Percentiles rank a stretch among this genome's conserved stretches.
phyloP scores from a whole-genome alignment of 139 green algal species.

The Closterium sp. region DNA sequence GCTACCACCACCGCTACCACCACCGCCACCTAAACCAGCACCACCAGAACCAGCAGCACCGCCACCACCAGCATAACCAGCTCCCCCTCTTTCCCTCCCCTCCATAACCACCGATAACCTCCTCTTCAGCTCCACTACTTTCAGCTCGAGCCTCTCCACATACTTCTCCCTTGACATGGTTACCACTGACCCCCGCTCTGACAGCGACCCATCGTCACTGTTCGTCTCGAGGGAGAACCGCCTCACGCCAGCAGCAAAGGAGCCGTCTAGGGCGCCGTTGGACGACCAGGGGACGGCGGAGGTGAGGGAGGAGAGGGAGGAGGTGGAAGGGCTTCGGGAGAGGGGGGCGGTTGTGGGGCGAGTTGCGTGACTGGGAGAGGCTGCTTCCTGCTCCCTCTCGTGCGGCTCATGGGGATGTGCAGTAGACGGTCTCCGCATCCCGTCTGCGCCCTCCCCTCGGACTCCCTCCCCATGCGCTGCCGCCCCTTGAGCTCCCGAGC shows the following conservation, averaged over 20 bases:
- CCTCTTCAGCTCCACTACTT: conserved; percentile 13
- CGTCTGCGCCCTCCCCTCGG: too few species aligned
- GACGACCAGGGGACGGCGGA: background rate
- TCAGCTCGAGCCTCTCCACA: conserved; percentile 23
- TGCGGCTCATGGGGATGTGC: background rate
- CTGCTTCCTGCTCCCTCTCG: background rate
- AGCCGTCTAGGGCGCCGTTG: background rate
- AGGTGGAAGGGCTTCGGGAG: background rate
- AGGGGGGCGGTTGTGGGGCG: background rate
- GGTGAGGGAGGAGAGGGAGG: background rate
- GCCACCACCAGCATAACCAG: background rate
- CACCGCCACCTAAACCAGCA: background rate
- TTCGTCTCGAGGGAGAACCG: background rate
- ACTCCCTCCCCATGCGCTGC: background rate
- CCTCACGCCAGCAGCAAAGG: background rate
- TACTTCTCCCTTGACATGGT: conserved; percentile 23
- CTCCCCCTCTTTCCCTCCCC: background rate
- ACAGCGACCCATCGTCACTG: background rate
- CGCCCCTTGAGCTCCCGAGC: background rate
- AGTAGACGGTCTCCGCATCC: background rate
- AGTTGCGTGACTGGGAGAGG: background rate
- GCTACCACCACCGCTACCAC: background rate
- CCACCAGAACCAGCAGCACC: background rate
- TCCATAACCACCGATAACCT: conserved; percentile 10
- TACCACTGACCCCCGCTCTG: background rate